Evolutionary conservation across 495 filamentous ascomycete species (phyloP).

Genomic region (Aspergillus ellipticus): DNA sequence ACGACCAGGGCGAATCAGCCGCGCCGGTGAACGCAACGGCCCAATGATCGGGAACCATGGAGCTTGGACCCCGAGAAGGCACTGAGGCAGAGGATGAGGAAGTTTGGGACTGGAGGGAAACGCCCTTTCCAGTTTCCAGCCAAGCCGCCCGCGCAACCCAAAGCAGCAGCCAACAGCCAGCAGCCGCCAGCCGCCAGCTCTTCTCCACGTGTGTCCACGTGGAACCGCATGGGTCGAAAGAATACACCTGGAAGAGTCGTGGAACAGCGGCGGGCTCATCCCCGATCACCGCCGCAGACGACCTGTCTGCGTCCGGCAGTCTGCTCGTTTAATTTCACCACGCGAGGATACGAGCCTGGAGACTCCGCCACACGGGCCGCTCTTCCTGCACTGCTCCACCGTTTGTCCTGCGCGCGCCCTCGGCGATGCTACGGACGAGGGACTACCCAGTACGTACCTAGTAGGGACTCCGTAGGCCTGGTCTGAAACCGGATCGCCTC

Average conservation of each 20-base stretch:
- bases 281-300: neutral
- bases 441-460: neutral
- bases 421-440: neutral
- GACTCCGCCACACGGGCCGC: conserved; percentile 16
- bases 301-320: neutral
- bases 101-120: too few relatives aligned
- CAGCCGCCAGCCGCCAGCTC: conserved; percentile 14
- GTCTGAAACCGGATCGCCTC: neutral
- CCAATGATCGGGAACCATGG: neutral
- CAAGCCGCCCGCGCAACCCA: conserved; percentile 5
- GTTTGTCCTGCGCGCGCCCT: neutral
- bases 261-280: conserved; percentile 14
- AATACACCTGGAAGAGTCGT: conserved; percentile 30
- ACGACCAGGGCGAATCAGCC: neutral
- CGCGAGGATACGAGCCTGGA: conserved; percentile 4
- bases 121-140: too few relatives aligned
- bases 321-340: neutral
- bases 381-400: neutral
- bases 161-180: neutral
- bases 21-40: neutral
- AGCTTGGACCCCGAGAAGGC: neutral
- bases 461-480: neutral
- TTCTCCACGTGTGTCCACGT: conserved; percentile 42
- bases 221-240: conserved; percentile 34
- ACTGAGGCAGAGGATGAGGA: too few relatives aligned